These are phyloP conservation scores for Nicotiana otophora DNA, from an alignment of 257 asterid species.

Conservation along the genomic window DNA sequence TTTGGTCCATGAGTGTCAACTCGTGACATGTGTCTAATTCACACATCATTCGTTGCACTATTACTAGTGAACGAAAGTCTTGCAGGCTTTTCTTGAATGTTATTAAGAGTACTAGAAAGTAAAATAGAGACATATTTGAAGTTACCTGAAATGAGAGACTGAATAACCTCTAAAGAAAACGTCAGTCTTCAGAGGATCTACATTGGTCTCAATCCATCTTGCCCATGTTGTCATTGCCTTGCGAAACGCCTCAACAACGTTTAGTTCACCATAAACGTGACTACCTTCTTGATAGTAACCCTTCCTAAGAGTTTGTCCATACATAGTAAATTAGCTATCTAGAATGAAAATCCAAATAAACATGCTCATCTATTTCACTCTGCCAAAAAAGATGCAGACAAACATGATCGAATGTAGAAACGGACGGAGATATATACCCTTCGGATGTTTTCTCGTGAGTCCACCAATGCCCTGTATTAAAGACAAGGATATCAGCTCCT, in stretches of 20 bases:
- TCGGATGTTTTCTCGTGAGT: constrained; percentile 93
- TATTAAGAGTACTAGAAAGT: not conserved
- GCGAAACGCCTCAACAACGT: constrained; percentile 81
- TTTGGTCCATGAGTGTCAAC: not conserved
- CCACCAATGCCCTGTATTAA: constrained; percentile 99
- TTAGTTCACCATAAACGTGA: constrained; percentile 55
- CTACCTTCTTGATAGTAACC: constrained; percentile 90
- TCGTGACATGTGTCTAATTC: not conserved
- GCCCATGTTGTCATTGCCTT: constrained; percentile 85
- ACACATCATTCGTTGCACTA: not conserved
- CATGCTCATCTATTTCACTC: not conserved
- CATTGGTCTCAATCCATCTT: constrained; percentile 70
- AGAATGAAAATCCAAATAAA: not conserved
- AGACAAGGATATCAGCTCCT: constrained; percentile 76
- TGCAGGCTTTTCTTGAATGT: not conserved
- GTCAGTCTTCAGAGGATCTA: constrained; percentile 45
- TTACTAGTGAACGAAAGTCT: not conserved
- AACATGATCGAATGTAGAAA: not conserved
- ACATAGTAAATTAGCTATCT: not conserved
- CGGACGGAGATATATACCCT: constrained; percentile 43
- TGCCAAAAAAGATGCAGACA: not conserved
- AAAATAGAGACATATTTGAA: not conserved
- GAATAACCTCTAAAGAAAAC: constrained; percentile 91
- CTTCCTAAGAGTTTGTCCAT: constrained; percentile 43
- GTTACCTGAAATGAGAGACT: constrained; percentile 83